phyloP scores from a whole-genome alignment of 768 basidiomycete species.

The Hysterangium stoloniferum region DNA sequence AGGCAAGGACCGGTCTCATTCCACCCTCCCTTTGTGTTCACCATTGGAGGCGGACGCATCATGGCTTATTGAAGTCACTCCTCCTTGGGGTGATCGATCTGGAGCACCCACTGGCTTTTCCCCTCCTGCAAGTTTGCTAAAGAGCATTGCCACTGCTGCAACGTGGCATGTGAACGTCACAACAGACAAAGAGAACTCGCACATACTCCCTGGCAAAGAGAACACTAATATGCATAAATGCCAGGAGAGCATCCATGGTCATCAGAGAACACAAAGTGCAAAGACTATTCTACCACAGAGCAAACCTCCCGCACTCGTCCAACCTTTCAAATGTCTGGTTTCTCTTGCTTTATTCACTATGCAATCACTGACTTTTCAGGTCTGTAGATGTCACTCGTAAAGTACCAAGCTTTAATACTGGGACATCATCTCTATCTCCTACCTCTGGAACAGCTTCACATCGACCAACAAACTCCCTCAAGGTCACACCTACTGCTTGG shows the following conservation, averaged over 20 bases:
- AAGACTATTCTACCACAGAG: neutral
- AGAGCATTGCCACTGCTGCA: constrained; percentile 2
- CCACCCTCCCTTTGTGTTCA: neutral
- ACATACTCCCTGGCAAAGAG: constrained; percentile 2
- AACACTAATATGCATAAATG: neutral
- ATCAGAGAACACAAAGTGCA: constrained; percentile 1
- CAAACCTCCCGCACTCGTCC: neutral
- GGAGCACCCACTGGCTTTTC: neutral
- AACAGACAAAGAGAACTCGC: too few species aligned
- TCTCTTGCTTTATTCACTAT: neutral
- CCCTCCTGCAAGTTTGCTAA: constrained; percentile 9
- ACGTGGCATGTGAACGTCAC: neutral
- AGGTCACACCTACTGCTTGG: too few species aligned
- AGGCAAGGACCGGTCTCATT: constrained; percentile 5
- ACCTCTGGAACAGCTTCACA: neutral
- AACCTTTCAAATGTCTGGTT: neutral
- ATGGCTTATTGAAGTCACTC: neutral
- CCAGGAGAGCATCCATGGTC: neutral
- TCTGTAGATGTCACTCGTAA: constrained; percentile 4
- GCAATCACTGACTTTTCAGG: neutral
- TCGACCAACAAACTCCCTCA: too few species aligned
- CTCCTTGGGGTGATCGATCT: neutral
- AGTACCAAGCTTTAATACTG: constrained; percentile 2
- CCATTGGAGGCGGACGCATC: constrained; percentile 4
- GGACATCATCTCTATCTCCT: neutral